phyloP scores from a whole-genome alignment of 306 rosid species.

The Prinsepia uniflora region DNA sequence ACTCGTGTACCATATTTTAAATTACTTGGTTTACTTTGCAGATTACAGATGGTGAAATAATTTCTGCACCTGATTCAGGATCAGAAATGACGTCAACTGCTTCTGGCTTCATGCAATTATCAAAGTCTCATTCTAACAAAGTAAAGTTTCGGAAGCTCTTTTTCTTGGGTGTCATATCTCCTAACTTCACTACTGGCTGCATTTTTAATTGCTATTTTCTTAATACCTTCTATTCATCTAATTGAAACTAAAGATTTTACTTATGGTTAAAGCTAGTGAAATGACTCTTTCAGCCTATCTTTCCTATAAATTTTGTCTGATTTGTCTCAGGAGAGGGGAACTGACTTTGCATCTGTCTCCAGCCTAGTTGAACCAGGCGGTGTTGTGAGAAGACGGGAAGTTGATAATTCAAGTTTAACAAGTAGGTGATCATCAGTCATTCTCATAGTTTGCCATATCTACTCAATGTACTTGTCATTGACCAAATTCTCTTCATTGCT shows the following conservation, averaged over 20 bases:
- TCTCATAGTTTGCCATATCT: neutral
- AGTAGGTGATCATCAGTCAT: constrained; percentile 35
- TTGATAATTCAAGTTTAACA: constrained; percentile 37
- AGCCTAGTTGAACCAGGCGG: constrained; percentile 40
- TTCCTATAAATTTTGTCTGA: constrained; percentile 13
- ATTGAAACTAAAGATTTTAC: neutral
- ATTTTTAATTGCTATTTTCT: neutral
- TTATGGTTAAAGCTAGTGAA: neutral
- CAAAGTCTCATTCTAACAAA: constrained; percentile 37
- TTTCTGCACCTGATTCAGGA: constrained; percentile 44
- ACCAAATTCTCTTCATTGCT: neutral
- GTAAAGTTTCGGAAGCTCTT: constrained; percentile 39
- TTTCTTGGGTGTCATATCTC: constrained; percentile 13
- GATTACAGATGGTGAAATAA: constrained; percentile 48
- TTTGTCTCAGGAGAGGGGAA: constrained; percentile 56
- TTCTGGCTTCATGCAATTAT: constrained; percentile 34
- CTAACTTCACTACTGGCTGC: neutral
- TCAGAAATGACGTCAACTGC: constrained; percentile 41
- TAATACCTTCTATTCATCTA: neutral
- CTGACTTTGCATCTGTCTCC: constrained; percentile 31
- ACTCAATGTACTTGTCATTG: neutral
- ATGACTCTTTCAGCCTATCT: constrained; percentile 15
- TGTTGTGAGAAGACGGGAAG: constrained; percentile 38
- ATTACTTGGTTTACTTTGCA: constrained; percentile 28
- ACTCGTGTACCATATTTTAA: constrained; percentile 19